Evolutionary conservation across 2,329 filamentous ascomycete genomes (phyloP).

Genomic region (Endocalyx cinctus): DNA sequence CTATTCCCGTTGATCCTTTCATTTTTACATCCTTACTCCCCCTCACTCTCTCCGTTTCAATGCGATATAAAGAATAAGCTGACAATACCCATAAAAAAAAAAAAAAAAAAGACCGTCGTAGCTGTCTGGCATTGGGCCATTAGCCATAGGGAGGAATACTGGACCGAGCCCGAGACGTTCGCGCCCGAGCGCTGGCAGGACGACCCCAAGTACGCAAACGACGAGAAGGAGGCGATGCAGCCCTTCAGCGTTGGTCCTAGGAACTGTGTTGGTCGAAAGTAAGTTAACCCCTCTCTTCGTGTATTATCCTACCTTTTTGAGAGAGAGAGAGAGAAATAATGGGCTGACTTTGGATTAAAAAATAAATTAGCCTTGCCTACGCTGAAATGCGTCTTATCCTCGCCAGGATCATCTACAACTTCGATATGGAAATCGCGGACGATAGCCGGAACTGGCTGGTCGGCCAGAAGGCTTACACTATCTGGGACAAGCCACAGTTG

Average conservation of each 20-base stretch:
- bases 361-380: conserved; percentile 30
- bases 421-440: conserved; percentile 29
- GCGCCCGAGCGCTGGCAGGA: conserved; percentile 36
- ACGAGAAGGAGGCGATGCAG: conserved; percentile 30
- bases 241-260: conserved; percentile 33
- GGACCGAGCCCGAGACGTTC: conserved; percentile 32
- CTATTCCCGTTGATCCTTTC: not conserved
- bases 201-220: conserved; percentile 24
- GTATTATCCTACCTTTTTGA: not conserved
- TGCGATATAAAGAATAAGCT: no score
- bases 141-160: conserved; percentile 31
- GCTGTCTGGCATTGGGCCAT: conserved; percentile 32
- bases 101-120: conserved; percentile 26
- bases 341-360: not conserved
- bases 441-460: conserved; percentile 25
- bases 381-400: conserved; percentile 37
- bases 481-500: conserved; percentile 32
- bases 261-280: conserved; percentile 38
- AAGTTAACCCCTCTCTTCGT: conserved; percentile 12
- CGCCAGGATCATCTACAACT: conserved; percentile 33
- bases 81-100: conserved; percentile 6
- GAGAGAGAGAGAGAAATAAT: not conserved
- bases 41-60: no score
- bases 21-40: no score
- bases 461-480: conserved; percentile 26